Conservation (phyloP, 2,329 filamentous ascomycete genomes). For the Paramyrothecium sp. region DNA sequence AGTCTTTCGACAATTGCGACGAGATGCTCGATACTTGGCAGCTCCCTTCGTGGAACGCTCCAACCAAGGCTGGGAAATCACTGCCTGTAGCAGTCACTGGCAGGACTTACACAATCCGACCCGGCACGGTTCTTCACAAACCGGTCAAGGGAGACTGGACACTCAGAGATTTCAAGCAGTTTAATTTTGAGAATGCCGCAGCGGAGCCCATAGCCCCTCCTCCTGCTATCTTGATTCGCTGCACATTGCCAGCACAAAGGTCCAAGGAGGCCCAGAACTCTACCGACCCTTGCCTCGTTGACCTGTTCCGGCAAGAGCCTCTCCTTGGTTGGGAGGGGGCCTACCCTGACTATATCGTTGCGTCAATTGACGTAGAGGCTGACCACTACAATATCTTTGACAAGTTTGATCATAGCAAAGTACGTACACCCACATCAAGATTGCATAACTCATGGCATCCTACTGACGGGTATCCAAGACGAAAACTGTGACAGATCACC, state of each 20-base stretch:
- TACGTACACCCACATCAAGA: not conserved
- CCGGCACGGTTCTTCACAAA: slow-evolving; percentile 17
- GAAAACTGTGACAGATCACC: not conserved
- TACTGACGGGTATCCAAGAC: not conserved
- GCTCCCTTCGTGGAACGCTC: slow-evolving; percentile 20
- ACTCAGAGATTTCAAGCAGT: slow-evolving; percentile 5
- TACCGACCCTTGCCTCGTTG: slow-evolving; percentile 15
- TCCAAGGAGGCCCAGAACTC: slow-evolving; percentile 4
- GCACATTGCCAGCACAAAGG: slow-evolving; percentile 7
- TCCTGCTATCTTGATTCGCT: slow-evolving; percentile 20
- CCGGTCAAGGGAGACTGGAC: slow-evolving; percentile 14
- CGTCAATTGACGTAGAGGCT: slow-evolving; percentile 22
- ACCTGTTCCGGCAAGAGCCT: slow-evolving; percentile 20
- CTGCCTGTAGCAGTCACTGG: slow-evolving; percentile 13
- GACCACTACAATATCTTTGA: slow-evolving; percentile 26
- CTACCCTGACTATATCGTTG: slow-evolving; percentile 24
- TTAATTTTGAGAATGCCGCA: slow-evolving; percentile 1
- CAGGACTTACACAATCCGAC: slow-evolving; percentile 11
- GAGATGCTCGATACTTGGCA: slow-evolving; percentile 26
- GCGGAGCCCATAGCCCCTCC: slow-evolving; percentile 12
- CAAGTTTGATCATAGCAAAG: not conserved
- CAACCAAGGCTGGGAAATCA: slow-evolving; percentile 7
- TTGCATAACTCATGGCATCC: too few species aligned
- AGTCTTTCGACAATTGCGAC: slow-evolving; percentile 27
- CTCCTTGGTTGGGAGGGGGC: slow-evolving; percentile 26